Evolutionary conservation across 2,329 filamentous ascomycete species (phyloP), one percentile per base, ranked within the genome.

Genomic region (Penicillium sp.): DNA sequence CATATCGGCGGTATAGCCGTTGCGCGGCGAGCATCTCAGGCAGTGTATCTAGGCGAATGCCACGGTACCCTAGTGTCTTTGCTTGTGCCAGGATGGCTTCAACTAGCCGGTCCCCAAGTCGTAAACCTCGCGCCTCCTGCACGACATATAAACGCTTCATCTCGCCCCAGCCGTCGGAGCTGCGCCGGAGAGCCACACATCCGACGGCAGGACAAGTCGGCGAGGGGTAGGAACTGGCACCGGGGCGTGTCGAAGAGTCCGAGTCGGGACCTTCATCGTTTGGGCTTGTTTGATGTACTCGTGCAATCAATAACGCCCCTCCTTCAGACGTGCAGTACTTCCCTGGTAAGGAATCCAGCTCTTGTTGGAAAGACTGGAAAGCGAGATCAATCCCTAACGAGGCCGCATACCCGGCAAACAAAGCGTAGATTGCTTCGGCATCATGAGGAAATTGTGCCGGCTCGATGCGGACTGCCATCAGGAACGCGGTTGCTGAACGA

Each of bases 101-200:
- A 4, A 77, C 67, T 13, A 82, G 60, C 3, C 63, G 61, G 35
- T 65, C 68, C 1, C 77, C 77, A 1, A 77, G 54, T 0, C 77
- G 75, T 9, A 66, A 49, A 2, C 77, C 74, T 16, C 78, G 69
- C 1, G 70, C 69, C 27, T 62, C 53, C 0, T 74, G 73, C 2
- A 61, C 44, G 7, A 78, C 68, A 48, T 78, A 82, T 0, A 82
- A 63, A 1, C 78, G 67, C 55, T 82, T 82, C 64, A 81, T 74
- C 56, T 82, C 79, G 50, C 72, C 75, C 49, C 45, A 56, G 14
- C 32, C 34, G 10, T 43, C 39, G 7, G 30, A 33, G 27, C 29
- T 65, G 2, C 64, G 58, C 10, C 76, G 69, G 2, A 80, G 53
- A 10, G 70, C 75, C 7, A 79, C 68, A 50, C 74, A 79, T 4